Evolutionary conservation across 305 asterid genomes (phyloP), one percentile per base, ranked within the genome.

Genomic region (Ajuga reptans): DNA sequence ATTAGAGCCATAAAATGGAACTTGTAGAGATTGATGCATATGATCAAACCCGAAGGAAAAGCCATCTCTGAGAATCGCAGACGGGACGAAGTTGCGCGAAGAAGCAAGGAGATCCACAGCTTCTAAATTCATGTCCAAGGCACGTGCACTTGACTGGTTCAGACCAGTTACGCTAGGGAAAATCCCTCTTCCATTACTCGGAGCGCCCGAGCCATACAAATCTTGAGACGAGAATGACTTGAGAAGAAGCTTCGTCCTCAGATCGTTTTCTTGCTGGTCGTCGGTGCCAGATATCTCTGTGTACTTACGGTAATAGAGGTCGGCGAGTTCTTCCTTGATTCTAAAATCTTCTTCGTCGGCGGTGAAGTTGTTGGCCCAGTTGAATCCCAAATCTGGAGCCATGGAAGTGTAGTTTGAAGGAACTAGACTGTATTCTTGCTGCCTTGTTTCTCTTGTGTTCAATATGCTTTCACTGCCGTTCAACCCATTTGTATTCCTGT

Each of bases 51-150:
- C 86, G 67, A 79, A 76, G 46, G 75, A 59, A 41, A 72, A 53
- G 12, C 71, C 77, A 72, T 73, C 76, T 50, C 71, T 71, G 9
- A 64, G 65, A 17, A 72, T 12, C 9, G 78, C 83, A 45, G 74
- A 62, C 31, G 78, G 83, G 79, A 77, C 11, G 77, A 52, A 29
- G 77, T 9, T 34, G 78, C 87, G 78, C 31, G 89, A 73, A 29
- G 95, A 80, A 43, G 85, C 79, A 16, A 86, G 73, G 33, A 89
- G 91, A 91, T 91, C 95, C 55, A 87, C 55, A 0, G 89, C 87
- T 67, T 84, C 84, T 54, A 84, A 73, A 47, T 85, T 88, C 88
- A 85, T 78, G 36, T 82, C 87, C 76, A 82, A 62, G 51, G 77
- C 62, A 24, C 57, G 69, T 5, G 84, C 61, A 68, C n/a, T 78